Percentiles rank a stretch among this genome's conserved stretches.
Conservation (phyloP, 139 green algal genomes). For the Chlamydomonas sphaeroides region DNA sequence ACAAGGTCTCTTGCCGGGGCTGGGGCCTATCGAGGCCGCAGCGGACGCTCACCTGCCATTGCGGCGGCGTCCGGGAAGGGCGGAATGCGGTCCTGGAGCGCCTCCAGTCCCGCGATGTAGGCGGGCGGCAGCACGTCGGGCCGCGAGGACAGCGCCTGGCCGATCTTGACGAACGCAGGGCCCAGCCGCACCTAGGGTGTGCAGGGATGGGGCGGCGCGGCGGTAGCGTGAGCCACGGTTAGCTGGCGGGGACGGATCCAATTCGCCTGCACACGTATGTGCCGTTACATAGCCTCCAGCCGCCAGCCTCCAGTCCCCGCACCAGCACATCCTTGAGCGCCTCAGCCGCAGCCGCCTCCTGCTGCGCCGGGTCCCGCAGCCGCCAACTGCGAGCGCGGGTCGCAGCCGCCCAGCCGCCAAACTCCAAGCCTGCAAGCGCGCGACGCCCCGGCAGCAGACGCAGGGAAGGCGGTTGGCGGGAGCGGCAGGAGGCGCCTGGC, state of each 20-base stretch:
- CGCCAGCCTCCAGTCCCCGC: neutral
- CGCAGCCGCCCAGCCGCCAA: conserved; percentile 18
- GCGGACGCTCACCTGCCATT: conserved; percentile 11
- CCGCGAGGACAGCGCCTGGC: conserved; percentile 74
- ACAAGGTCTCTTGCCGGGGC: no score
- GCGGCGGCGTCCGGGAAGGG: conserved; percentile 65
- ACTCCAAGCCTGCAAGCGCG: neutral
- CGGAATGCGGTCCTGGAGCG: conserved; percentile 86
- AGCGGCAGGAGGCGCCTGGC: no score
- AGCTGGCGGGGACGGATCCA: no score
- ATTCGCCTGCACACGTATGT: no score
- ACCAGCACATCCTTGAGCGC: conserved; percentile 41
- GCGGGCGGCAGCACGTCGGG: conserved; percentile 84
- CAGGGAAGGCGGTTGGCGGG: no score
- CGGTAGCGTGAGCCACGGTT: no score
- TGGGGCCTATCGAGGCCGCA: no score
- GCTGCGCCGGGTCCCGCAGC: neutral
- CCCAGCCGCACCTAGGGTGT: conserved; percentile 82
- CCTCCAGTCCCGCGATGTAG: conserved; percentile 84
- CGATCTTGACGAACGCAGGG: conserved; percentile 92
- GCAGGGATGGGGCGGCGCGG: no score
- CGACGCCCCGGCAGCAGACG: no score
- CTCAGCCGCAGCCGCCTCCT: conserved; percentile 23
- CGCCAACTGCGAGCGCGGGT: neutral
- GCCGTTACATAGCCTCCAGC: no score